Evolutionary conservation across 768 basidiomycete genomes (phyloP).

Genomic region (Collybiopsis confluens): DNA sequence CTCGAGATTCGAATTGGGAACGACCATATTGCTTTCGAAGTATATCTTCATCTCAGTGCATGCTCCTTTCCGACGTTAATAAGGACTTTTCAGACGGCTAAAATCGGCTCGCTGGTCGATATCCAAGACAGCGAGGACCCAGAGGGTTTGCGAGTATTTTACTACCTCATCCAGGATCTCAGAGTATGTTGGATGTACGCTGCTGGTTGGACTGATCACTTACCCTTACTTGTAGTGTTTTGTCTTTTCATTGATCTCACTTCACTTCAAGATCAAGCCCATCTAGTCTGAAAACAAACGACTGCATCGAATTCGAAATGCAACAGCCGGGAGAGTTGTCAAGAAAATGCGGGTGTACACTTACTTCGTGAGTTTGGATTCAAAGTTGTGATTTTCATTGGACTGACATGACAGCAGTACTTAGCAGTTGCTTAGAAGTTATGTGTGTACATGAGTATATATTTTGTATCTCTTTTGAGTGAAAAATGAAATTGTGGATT

Average conservation of each 20-base stretch:
- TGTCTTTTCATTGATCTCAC: slow-evolving; percentile 95
- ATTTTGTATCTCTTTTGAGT: too few relatives aligned
- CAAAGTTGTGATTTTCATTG: background rate
- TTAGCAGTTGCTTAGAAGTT: too few relatives aligned
- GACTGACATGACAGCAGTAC: too few relatives aligned
- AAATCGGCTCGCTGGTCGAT: slow-evolving; percentile 95
- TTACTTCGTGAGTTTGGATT: background rate
- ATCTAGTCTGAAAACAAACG: slow-evolving; percentile 55
- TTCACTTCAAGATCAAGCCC: slow-evolving; percentile 99
- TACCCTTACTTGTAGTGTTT: slow-evolving; percentile 63
- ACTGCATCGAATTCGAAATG: too few relatives aligned
- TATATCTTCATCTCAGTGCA: slow-evolving; percentile 27
- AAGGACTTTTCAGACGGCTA: slow-evolving; percentile 74
- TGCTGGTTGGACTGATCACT: background rate
- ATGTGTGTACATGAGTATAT: background rate
- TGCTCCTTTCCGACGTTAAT: slow-evolving; percentile 3
- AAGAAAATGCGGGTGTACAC: slow-evolving; percentile 3
- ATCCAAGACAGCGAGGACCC: slow-evolving; percentile 97
- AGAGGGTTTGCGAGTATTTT: slow-evolving; percentile 95
- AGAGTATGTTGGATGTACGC: slow-evolving; percentile 50
- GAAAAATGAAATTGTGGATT: too few relatives aligned
- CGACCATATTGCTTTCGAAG: slow-evolving; percentile 97
- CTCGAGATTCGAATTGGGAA: slow-evolving; percentile 91
- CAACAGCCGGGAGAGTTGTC: background rate
- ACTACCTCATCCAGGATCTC: slow-evolving; percentile 97